Percentiles rank a stretch among this genome's conserved stretches.
phyloP scores from a whole-genome alignment of 2,329 filamentous ascomycete genomes.

The Dactylonectria estremocensis region DNA sequence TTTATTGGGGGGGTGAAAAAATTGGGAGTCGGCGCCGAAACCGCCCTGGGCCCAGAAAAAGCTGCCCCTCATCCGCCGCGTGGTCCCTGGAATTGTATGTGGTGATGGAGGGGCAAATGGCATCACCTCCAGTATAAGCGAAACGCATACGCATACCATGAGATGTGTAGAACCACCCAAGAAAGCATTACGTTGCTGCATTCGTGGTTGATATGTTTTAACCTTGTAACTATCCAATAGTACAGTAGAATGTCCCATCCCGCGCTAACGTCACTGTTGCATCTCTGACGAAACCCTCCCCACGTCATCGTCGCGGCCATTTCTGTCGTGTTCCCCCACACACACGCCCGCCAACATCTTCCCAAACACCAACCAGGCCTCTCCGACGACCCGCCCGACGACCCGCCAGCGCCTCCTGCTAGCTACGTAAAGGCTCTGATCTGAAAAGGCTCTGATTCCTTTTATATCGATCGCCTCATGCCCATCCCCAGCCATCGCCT shows the following conservation, averaged over 20 bases:
- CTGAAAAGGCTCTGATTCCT: not conserved
- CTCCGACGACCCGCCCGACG: conserved; percentile 34
- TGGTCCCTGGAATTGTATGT: conserved; percentile 9
- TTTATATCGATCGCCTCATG: conserved; percentile 26
- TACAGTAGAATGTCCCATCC: not conserved
- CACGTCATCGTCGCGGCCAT: conserved; percentile 16
- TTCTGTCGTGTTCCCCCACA: conserved; percentile 16
- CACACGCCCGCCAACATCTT: conserved; percentile 3
- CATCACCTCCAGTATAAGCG: conserved; percentile 1
- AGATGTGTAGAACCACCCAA: not conserved
- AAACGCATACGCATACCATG: not conserved
- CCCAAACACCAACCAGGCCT: conserved; percentile 21
- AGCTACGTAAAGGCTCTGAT: not conserved
- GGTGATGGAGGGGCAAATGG: conserved; percentile 30
- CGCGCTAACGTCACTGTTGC: conserved; percentile 8
- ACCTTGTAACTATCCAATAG: not conserved
- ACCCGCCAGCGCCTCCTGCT: conserved; percentile 19
- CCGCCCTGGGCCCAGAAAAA: not conserved
- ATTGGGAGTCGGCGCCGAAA: conserved; percentile 22
- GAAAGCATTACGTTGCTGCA: conserved; percentile 11
- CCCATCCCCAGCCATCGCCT: conserved; percentile 28
- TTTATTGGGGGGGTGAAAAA: conserved; percentile 9
- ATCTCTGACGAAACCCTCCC: conserved; percentile 18
- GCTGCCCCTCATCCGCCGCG: conserved; percentile 32
- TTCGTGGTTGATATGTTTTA: not conserved